phyloP scores from a whole-genome alignment of 495 filamentous ascomycete genomes.

The Diplogelasinospora grovesii region DNA sequence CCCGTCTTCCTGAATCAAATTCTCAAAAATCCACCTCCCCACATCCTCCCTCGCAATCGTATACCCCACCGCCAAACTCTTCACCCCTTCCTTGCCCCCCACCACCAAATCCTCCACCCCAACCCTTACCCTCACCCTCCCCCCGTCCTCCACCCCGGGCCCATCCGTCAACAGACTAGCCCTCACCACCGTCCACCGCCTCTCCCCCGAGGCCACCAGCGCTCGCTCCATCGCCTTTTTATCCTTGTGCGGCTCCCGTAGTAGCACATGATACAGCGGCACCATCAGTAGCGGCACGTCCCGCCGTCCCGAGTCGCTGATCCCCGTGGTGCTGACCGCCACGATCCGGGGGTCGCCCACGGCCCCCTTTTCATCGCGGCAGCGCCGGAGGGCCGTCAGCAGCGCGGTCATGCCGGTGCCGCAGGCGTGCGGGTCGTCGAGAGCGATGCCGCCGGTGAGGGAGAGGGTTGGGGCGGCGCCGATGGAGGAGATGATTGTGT shows the following conservation, averaged over 20 bases:
- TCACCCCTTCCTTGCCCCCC: no score
- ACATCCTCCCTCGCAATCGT: slow-evolving; percentile 36
- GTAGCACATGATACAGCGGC: slow-evolving; percentile 44
- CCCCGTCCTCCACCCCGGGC: slow-evolving; percentile 8
- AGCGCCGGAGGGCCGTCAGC: slow-evolving; percentile 32
- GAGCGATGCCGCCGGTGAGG: slow-evolving; percentile 20
- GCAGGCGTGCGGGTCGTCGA: slow-evolving; percentile 54
- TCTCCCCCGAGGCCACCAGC: slow-evolving; percentile 24
- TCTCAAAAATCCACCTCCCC: slow-evolving; percentile 35
- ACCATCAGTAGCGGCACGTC: slow-evolving; percentile 46
- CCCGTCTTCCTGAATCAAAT: slow-evolving; percentile 10
- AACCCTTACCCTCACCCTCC: slow-evolving; percentile 11
- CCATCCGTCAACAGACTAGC: slow-evolving; percentile 21
- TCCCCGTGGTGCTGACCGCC: slow-evolving; percentile 48
- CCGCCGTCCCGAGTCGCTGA: slow-evolving; percentile 33
- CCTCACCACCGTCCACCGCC: slow-evolving; percentile 43
- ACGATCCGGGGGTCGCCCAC: slow-evolving; percentile 37
- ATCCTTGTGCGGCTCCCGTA: slow-evolving; percentile 48
- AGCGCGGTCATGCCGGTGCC: slow-evolving; percentile 40
- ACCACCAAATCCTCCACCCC: slow-evolving; percentile 30
- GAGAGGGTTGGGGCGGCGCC: slow-evolving; percentile 30
- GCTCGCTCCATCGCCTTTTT: slow-evolving; percentile 53
- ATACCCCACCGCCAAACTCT: slow-evolving; percentile 38
- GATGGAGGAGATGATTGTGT: slow-evolving; percentile 41
- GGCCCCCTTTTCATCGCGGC: slow-evolving; percentile 8